Evolutionary conservation across 148 eudicot species (phyloP).

Genomic region (Vaccinium darrowii): DNA sequence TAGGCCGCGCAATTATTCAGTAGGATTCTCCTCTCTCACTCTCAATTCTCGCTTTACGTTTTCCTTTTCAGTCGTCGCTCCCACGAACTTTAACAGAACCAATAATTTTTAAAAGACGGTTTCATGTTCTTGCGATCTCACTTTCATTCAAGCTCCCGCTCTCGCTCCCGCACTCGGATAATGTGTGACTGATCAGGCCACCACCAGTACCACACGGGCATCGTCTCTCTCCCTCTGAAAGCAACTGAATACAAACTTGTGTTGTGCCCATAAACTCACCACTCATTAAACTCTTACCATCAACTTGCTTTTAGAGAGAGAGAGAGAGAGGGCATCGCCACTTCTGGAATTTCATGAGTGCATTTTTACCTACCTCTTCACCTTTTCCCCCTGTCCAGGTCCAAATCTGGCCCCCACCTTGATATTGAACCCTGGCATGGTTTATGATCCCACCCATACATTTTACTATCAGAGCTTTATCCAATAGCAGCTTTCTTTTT

Average conservation of each 20-base stretch:
- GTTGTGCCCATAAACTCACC: constrained; percentile 1
- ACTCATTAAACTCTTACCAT: neutral
- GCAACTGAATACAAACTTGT: constrained; percentile 8
- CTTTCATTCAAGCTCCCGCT: too few species aligned
- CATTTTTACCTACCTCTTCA: constrained; percentile 30
- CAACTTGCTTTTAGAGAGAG: constrained; percentile 19
- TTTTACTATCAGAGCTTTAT: neutral
- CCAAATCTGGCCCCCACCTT: constrained; percentile 27
- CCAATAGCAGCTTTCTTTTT: neutral
- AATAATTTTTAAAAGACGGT: neutral
- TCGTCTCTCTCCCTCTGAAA: neutral
- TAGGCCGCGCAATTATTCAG: neutral
- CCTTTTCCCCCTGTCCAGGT: constrained; percentile 26
- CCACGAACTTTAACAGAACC: neutral
- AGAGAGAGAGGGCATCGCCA: constrained; percentile 5
- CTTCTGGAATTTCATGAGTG: constrained; percentile 29
- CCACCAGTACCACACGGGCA: too few species aligned
- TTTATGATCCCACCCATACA: constrained; percentile 10
- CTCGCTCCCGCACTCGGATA: too few species aligned
- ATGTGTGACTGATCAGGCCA: too few species aligned
- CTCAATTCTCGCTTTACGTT: neutral
- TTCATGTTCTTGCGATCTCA: neutral
- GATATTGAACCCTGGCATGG: constrained; percentile 26
- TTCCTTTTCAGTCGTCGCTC: neutral
- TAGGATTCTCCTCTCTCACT: neutral